These are phyloP conservation scores for Vitis labrusca DNA, from an alignment of 164 flowering plant species.

Conservation along the genomic window DNA sequence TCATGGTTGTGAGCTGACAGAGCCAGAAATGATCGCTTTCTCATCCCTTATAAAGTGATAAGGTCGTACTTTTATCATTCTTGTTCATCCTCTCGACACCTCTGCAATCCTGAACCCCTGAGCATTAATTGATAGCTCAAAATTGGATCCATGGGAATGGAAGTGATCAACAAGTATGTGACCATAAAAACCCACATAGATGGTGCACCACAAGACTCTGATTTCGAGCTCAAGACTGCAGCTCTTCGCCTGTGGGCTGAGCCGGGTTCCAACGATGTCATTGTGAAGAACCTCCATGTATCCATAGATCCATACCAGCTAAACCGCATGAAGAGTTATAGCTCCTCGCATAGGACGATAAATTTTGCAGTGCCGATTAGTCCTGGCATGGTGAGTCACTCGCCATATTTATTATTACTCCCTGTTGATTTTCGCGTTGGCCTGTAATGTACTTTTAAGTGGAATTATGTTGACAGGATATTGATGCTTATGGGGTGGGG, in stretches of 20 bases:
- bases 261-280: conserved; percentile 34
- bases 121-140: background rate
- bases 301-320: conserved; percentile 83
- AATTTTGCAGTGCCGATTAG: conserved; percentile 20
- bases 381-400: conserved; percentile 51
- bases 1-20: too few relatives aligned
- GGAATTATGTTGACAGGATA: conserved; percentile 32
- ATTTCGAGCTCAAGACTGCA: conserved; percentile 47
- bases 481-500: conserved; percentile 61
- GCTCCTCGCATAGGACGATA: conserved; percentile 46
- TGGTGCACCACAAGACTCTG: conserved; percentile 47
- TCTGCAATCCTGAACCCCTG: background rate
- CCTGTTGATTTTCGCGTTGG: background rate
- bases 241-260: conserved; percentile 18
- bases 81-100: too few relatives aligned
- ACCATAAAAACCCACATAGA: conserved; percentile 41
- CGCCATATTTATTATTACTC: too few relatives aligned
- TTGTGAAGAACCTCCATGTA: conserved; percentile 58
- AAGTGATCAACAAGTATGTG: conserved; percentile 48
- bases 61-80: too few relatives aligned
- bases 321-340: conserved; percentile 63
- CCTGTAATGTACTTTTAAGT: background rate
- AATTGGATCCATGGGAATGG: conserved; percentile 23
- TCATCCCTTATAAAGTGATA: too few relatives aligned
- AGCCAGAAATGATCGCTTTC: too few relatives aligned